Evolutionary conservation across 2,329 filamentous ascomycete species (phyloP).

Genomic region (Pezicula rhizophila): DNA sequence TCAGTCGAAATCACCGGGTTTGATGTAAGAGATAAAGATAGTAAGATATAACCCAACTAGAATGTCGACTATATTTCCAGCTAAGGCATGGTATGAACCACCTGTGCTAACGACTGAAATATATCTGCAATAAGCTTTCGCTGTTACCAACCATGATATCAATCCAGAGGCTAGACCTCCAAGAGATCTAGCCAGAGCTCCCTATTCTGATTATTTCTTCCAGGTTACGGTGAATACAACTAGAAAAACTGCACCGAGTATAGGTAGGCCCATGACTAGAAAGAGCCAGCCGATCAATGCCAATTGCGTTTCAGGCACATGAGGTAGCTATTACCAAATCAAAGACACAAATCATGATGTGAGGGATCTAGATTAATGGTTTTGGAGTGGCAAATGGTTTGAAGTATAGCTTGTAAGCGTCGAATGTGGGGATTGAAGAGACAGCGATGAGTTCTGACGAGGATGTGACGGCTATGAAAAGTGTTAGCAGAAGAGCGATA

Average conservation of each 20-base stretch:
- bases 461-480: conserved; percentile 45
- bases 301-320: too few species aligned
- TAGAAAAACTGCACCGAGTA: conserved; percentile 47
- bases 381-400: too few species aligned
- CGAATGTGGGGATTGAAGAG: conserved; percentile 77
- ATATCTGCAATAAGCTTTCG: conserved; percentile 38
- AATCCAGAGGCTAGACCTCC: conserved; percentile 43
- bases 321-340: too few species aligned
- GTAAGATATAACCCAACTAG: background rate
- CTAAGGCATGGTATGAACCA: background rate
- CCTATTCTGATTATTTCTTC: conserved; percentile 40
- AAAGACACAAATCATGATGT: too few species aligned
- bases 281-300: too few species aligned
- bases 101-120: conserved; percentile 42
- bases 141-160: conserved; percentile 44
- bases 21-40: background rate
- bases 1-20: conserved; percentile 7
- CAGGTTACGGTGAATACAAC: conserved; percentile 47
- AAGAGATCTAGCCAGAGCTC: conserved; percentile 41
- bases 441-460: conserved; percentile 44
- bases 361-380: too few species aligned
- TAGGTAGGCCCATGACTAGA: conserved; percentile 13
- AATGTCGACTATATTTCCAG: background rate
- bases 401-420: conserved; percentile 56
- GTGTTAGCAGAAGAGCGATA: conserved; percentile 35